Conservation (phyloP, 2,329 filamentous ascomycete genomes). For the Fusarium solani-melongenae region DNA sequence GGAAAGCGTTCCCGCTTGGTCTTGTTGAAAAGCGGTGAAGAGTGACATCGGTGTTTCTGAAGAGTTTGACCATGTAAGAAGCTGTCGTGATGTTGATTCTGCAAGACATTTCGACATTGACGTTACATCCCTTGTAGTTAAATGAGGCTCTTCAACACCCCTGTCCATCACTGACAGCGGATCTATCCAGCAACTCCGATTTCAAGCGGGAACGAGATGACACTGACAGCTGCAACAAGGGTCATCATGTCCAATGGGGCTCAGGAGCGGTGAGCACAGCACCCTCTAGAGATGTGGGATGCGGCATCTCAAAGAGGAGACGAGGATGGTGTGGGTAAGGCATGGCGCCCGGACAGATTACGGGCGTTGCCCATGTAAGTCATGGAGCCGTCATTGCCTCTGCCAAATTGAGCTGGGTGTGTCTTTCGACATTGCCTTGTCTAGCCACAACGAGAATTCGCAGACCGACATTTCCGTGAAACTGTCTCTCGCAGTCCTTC, state of each 20-base stretch:
- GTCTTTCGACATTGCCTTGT: neutral
- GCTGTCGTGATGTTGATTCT: neutral
- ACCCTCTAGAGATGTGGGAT: conserved; percentile 9
- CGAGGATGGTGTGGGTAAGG: conserved; percentile 7
- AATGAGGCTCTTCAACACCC: conserved; percentile 32
- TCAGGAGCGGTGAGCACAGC: conserved; percentile 17
- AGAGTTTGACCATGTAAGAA: neutral
- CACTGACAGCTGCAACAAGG: conserved; percentile 34
- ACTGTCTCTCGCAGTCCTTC: neutral
- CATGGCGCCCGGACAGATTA: conserved; percentile 13
- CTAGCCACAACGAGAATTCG: neutral
- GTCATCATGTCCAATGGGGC: conserved; percentile 22
- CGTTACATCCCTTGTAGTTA: conserved; percentile 6
- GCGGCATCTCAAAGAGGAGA: conserved; percentile 10
- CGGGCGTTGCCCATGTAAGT: conserved; percentile 2
- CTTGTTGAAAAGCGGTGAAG: conserved; percentile 11
- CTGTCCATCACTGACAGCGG: conserved; percentile 35
- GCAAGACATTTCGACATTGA: neutral
- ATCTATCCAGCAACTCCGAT: conserved; percentile 39
- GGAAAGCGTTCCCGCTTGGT: conserved; percentile 7
- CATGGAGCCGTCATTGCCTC: conserved; percentile 10
- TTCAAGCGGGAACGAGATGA: conserved; percentile 13
- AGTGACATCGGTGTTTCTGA: conserved; percentile 6
- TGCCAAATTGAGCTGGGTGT: neutral
- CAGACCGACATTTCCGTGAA: conserved; percentile 9